These are phyloP conservation scores for Mycena belliarum DNA, from an alignment of 768 basidiomycete species.

Conservation along the genomic window DNA sequence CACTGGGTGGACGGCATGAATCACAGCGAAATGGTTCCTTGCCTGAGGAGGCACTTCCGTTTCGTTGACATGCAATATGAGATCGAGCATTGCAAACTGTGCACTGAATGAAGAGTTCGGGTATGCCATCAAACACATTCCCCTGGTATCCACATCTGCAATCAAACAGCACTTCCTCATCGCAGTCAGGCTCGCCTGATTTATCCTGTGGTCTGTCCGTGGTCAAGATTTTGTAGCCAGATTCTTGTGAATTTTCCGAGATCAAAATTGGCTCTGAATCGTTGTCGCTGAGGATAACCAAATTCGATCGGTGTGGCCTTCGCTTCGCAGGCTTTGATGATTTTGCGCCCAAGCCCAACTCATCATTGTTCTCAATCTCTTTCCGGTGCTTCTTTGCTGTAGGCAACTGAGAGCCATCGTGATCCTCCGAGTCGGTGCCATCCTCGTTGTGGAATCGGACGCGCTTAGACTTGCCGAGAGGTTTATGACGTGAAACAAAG, in stretches of 20 bases:
- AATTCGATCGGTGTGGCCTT: not conserved
- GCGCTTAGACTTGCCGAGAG: not conserved
- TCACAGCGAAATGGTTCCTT: not conserved
- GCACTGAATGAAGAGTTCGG: not conserved
- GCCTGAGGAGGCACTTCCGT: not conserved
- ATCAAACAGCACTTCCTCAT: not conserved
- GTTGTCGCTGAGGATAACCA: not conserved
- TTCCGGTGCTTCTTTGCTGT: too few relatives aligned
- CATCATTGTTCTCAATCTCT: too few relatives aligned
- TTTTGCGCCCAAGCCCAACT: too few relatives aligned
- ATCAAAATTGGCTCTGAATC: not conserved
- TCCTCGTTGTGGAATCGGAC: not conserved
- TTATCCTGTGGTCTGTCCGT: too few relatives aligned
- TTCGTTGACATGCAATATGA: not conserved
- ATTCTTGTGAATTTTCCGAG: too few relatives aligned
- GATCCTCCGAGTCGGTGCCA: too few relatives aligned
- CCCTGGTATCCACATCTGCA: not conserved
- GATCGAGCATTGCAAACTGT: not conserved
- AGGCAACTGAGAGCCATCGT: not conserved
- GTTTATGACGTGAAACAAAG: not conserved
- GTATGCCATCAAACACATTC: not conserved
- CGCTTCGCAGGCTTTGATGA: not conserved
- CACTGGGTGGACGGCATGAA: not conserved
- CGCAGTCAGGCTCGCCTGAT: too few relatives aligned
- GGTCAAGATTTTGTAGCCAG: too few relatives aligned